These are phyloP conservation scores for Fusarium sp. DNA, from an alignment of 2,329 filamentous ascomycete species.

Conservation along the genomic window DNA sequence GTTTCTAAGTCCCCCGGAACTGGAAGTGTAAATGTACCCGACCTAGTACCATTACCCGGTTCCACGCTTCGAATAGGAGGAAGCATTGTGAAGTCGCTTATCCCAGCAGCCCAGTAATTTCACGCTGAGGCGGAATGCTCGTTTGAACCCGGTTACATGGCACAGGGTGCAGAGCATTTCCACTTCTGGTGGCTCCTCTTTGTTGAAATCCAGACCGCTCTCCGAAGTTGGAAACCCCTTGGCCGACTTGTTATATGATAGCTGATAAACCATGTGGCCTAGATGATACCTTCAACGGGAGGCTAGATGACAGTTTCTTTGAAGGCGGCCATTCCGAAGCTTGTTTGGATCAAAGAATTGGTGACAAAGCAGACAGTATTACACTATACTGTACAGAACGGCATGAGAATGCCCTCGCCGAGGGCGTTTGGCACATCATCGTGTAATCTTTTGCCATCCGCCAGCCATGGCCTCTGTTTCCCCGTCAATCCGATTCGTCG, in stretches of 20 bases:
- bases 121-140: conserved; percentile 23
- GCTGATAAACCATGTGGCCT: conserved; percentile 4
- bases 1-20: conserved; percentile 25
- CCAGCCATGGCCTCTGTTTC: conserved; percentile 5
- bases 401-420: conserved; percentile 1
- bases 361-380: conserved; percentile 20
- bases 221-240: conserved; percentile 1
- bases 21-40: conserved; percentile 35
- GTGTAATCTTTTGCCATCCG: conserved; percentile 34
- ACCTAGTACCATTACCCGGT: conserved; percentile 19
- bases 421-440: conserved; percentile 22
- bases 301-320: conserved; percentile 17
- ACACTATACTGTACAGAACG: conserved; percentile 9
- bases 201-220: conserved; percentile 21
- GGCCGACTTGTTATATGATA: not conserved
- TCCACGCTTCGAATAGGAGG: not conserved
- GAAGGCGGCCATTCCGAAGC: conserved; percentile 32
- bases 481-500: conserved; percentile 39
- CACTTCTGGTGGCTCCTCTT: conserved; percentile 16
- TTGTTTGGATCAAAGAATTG: conserved; percentile 3
- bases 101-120: conserved; percentile 33
- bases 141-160: conserved; percentile 31
- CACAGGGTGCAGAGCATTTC: conserved; percentile 23
- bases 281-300: conserved; percentile 10
- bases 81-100: conserved; percentile 27